A percentile compares a stretch with the other conserved stretches of the same genome.
phyloP scores from a whole-genome alignment of 208 protist genomes.

The Acanthamoeba lenticulata region DNA sequence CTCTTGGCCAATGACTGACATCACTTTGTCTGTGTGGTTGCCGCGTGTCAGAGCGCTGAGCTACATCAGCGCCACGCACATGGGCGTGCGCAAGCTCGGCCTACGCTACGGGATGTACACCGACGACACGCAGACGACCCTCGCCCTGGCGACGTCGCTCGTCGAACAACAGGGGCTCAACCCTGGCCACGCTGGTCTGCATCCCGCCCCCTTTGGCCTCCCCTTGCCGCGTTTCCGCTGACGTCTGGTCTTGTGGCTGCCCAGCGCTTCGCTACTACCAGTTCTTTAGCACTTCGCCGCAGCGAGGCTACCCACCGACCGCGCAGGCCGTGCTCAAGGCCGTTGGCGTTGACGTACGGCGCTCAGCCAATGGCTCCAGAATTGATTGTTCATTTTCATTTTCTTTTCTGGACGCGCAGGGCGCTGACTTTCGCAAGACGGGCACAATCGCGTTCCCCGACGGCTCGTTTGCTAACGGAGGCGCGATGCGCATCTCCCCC shows the following conservation, averaged over 20 bases:
- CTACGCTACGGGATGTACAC: conserved; percentile 28
- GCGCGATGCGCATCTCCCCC: not conserved
- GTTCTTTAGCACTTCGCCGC: not conserved
- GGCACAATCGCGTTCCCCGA: not conserved
- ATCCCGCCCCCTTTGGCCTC: no score
- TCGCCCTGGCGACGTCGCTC: not conserved
- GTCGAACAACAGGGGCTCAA: not conserved
- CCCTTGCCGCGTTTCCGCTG: no score
- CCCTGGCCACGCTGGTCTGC: not conserved
- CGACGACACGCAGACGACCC: conserved; percentile 1
- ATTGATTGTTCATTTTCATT: not conserved
- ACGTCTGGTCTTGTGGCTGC: not conserved
- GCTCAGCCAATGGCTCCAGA: not conserved
- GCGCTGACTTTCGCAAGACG: not conserved
- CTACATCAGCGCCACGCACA: conserved; percentile 18
- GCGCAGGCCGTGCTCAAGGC: not conserved
- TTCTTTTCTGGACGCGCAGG: not conserved
- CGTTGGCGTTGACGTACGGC: not conserved
- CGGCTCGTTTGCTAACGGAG: not conserved
- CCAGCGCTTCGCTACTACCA: not conserved
- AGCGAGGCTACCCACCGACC: not conserved
- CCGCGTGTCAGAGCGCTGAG: not conserved
- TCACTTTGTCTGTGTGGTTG: no score
- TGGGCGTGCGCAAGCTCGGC: conserved; percentile 20
- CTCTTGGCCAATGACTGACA: not conserved